Evolutionary conservation across 2,329 filamentous ascomycete genomes (phyloP).

Genomic region (Pseudogymnoascus sp.): DNA sequence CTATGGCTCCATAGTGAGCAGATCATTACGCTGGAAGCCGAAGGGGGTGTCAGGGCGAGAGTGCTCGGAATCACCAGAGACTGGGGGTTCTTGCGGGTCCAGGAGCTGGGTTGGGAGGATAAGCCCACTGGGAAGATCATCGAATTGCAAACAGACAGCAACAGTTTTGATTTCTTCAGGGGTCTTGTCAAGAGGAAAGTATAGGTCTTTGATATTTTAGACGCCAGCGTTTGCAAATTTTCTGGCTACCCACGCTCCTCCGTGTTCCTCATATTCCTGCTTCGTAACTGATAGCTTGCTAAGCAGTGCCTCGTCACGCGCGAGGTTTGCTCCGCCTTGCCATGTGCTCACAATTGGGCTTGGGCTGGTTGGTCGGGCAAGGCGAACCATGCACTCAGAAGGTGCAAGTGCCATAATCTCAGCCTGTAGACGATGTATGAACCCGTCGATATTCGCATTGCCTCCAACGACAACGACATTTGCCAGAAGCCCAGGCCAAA

Average conservation of each 20-base stretch:
- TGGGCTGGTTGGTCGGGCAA: slow-evolving; percentile 47
- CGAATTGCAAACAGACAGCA: slow-evolving; percentile 89
- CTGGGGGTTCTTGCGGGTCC: slow-evolving; percentile 78
- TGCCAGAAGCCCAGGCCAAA: slow-evolving; percentile 76
- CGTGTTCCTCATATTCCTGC: slow-evolving; percentile 84
- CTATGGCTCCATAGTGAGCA: slow-evolving; percentile 81
- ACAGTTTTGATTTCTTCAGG: slow-evolving; percentile 96
- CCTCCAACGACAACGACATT: slow-evolving; percentile 89
- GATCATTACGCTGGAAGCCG: slow-evolving; percentile 66
- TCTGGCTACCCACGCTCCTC: slow-evolving; percentile 64
- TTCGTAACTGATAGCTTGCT: slow-evolving; percentile 69
- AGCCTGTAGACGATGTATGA: slow-evolving; percentile 69
- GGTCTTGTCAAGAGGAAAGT: slow-evolving; percentile 73
- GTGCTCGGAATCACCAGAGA: slow-evolving; percentile 87
- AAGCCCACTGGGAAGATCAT: slow-evolving; percentile 69
- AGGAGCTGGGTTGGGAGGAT: slow-evolving; percentile 71
- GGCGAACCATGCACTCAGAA: slow-evolving; percentile 69
- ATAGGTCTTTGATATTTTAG: slow-evolving; percentile 7
- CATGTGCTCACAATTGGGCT: slow-evolving; percentile 70
- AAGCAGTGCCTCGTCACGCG: slow-evolving; percentile 57
- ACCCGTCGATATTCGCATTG: slow-evolving; percentile 71
- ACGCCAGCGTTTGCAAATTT: slow-evolving; percentile 47
- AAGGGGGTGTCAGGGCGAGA: slow-evolving; percentile 65
- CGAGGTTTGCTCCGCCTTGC: slow-evolving; percentile 75
- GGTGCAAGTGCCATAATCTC: slow-evolving; percentile 67